Percentiles rank a stretch among this genome's conserved stretches.
Evolutionary conservation across 768 basidiomycete species (phyloP).

Genomic region (Glaciozyma martinii): DNA sequence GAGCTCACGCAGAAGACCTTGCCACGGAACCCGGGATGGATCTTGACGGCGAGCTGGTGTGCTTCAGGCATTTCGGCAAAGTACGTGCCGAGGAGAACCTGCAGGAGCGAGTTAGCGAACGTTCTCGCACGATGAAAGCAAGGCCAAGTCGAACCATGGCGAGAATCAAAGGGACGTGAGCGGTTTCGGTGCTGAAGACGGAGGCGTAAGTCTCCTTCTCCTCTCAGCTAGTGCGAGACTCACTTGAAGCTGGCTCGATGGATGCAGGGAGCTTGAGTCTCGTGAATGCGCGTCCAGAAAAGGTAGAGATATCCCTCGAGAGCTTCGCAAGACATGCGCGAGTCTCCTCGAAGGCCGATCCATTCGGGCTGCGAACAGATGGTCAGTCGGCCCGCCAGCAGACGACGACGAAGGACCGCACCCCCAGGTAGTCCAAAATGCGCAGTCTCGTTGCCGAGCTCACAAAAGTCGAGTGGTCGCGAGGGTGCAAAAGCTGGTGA

Average conservation of each 20-base stretch:
- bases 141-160: conserved; percentile 13
- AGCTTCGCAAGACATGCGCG: conserved; percentile 9
- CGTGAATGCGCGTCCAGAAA: conserved; percentile 29
- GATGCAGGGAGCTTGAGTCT: conserved; percentile 24
- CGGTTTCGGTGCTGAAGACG: conserved; percentile 6
- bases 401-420: not conserved
- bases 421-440: conserved; percentile 28
- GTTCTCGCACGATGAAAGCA: not conserved
- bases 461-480: conserved; percentile 21
- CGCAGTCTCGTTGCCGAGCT: conserved; percentile 12
- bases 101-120: not conserved
- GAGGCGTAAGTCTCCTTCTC: not conserved
- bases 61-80: conserved; percentile 24
- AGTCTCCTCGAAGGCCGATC: conserved; percentile 15
- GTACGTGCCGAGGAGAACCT: conserved; percentile 32
- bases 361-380: conserved; percentile 14
- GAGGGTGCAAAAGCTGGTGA: conserved; percentile 11
- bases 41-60: conserved; percentile 25
- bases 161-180: conserved; percentile 22
- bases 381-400: not conserved
- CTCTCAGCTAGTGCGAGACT: not conserved
- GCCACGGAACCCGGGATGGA: conserved; percentile 31
- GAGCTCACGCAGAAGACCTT: conserved; percentile 27
- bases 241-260: conserved; percentile 27
- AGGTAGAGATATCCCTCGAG: conserved; percentile 21